Percentiles rank a stretch among this genome's conserved stretches.
These are phyloP conservation scores for Nyssa sinensis DNA, from an alignment of 148 eudicot genomes.

Conservation along the genomic window DNA sequence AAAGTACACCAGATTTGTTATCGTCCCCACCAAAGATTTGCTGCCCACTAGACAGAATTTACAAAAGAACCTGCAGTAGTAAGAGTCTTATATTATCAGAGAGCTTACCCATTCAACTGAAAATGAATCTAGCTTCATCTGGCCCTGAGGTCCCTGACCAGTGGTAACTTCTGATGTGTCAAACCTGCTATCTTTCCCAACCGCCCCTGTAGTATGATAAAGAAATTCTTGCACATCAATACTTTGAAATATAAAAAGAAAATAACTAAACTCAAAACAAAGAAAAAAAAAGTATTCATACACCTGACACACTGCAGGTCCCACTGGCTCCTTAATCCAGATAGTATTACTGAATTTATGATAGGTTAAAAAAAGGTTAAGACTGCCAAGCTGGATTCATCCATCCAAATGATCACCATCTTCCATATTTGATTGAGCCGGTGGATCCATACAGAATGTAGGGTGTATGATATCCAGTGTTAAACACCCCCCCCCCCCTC, in stretches of 20 bases:
- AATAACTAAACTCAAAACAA: background rate
- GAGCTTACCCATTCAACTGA: constrained; percentile 25
- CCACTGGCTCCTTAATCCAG: constrained; percentile 2
- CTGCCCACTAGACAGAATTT: constrained; percentile 14
- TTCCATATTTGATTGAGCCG: background rate
- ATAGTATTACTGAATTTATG: no score
- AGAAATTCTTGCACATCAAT: background rate
- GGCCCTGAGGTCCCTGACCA: constrained; percentile 16
- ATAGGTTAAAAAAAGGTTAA: background rate
- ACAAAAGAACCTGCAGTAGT: background rate
- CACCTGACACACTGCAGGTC: no score
- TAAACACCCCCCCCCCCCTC: no score
- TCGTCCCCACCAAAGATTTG: constrained; percentile 8
- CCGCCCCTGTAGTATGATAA: constrained; percentile 15
- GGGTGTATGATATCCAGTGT: no score
- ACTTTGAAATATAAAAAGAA: background rate
- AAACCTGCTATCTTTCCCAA: constrained; percentile 14
- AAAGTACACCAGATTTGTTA: constrained; percentile 10
- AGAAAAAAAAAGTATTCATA: no score
- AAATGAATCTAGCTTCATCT: constrained; percentile 16
- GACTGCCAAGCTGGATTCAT: no score
- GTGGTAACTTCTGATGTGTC: constrained; percentile 13
- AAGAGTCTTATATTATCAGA: background rate
- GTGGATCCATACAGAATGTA: background rate
- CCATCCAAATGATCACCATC: background rate